A percentile compares a stretch with the other conserved stretches of the same genome.
phyloP scores from a whole-genome alignment of 306 rosid species.

The Sechiopsis laciniata region DNA sequence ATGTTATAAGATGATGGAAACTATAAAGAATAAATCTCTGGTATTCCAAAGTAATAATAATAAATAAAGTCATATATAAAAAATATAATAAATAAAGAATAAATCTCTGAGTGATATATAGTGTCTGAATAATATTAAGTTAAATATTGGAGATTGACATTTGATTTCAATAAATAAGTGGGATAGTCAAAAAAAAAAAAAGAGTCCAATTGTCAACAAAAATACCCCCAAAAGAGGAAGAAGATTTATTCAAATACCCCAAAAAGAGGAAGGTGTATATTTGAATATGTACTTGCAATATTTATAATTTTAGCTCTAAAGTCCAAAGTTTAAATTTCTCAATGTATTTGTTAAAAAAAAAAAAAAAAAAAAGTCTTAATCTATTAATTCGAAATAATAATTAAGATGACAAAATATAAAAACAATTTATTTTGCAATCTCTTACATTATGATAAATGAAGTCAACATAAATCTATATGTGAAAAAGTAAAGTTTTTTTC shows the following conservation, averaged over 20 bases:
- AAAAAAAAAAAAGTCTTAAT: too few species aligned
- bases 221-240: neutral
- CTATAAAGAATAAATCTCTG: neutral
- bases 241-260: neutral
- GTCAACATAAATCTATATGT: neutral
- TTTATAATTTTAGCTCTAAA: neutral
- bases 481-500: neutral
- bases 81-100: neutral
- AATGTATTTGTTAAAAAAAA: neutral
- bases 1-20: neutral
- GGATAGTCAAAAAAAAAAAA: neutral
- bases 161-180: neutral
- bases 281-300: neutral
- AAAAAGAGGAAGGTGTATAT: too few species aligned
- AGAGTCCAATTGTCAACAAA: too few species aligned
- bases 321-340: neutral
- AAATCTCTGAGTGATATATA: neutral
- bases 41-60: too few species aligned
- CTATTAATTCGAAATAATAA: too few species aligned
- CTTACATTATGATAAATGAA: neutral
- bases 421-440: neutral
- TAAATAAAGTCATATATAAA: too few species aligned
- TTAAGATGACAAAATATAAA: neutral
- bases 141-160: neutral
- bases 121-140: neutral